These are phyloP conservation scores for Nakazawaea laoshanensis DNA, from an alignment of 805 yeast genomes.

Conservation along the genomic window DNA sequence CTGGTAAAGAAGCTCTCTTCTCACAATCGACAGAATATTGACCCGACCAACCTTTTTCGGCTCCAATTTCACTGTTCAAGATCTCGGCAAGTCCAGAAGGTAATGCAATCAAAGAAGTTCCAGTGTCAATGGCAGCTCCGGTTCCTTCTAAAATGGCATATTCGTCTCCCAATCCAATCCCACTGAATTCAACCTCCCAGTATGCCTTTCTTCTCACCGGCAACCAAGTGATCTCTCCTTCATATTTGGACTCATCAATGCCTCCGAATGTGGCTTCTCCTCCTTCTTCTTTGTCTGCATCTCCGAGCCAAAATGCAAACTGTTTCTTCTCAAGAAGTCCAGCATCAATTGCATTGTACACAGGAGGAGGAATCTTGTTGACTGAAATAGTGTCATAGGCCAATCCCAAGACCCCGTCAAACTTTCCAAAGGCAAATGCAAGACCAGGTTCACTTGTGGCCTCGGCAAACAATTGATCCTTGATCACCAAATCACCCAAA, in stretches of 20 bases:
- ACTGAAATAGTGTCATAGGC: slow-evolving; percentile 91
- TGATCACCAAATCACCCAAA: slow-evolving; percentile 78
- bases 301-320: slow-evolving; percentile 90
- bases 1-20: slow-evolving; percentile 77
- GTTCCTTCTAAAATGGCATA: slow-evolving; percentile 71
- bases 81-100: slow-evolving; percentile 96
- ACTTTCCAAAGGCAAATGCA: slow-evolving; percentile 97
- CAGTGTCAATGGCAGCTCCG: slow-evolving; percentile 98
- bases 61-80: slow-evolving; percentile 92
- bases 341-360: slow-evolving; percentile 77
- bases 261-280: slow-evolving; percentile 98
- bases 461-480: slow-evolving; percentile 92
- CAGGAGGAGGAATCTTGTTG: slow-evolving; percentile 84
- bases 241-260: slow-evolving; percentile 63
- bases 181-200: slow-evolving; percentile 96
- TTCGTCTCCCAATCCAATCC: slow-evolving; percentile 88
- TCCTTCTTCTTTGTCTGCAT: slow-evolving; percentile 61
- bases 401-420: slow-evolving; percentile 94
- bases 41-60: slow-evolving; percentile 95
- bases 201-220: slow-evolving; percentile 99
- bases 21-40: slow-evolving; percentile 93
- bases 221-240: slow-evolving; percentile 87
- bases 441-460: slow-evolving; percentile 96
- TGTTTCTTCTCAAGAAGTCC: slow-evolving; percentile 78
- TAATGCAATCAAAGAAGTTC: slow-evolving; percentile 91